These are phyloP conservation scores for Artemisia argyi DNA, from an alignment of 129 eudicot species.

Conservation along the genomic window DNA sequence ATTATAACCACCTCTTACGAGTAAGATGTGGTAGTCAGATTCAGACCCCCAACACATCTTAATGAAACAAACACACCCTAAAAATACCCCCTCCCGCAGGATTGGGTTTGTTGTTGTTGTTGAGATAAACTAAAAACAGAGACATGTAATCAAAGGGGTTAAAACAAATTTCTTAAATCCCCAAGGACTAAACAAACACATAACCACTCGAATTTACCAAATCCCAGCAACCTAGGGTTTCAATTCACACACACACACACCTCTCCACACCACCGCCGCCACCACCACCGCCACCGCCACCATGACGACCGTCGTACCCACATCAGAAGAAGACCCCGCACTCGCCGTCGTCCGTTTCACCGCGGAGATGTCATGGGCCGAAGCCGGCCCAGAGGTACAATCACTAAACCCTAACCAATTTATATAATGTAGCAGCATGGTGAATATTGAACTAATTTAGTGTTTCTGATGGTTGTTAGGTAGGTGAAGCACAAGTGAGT, in stretches of 20 bases:
- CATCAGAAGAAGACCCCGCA: slow-evolving; percentile 90
- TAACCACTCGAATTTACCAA: not conserved
- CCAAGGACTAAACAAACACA: slow-evolving; percentile 6
- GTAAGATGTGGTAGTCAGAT: too few species aligned
- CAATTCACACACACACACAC: not conserved
- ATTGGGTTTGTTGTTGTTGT: too few species aligned
- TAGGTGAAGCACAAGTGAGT: slow-evolving; percentile 53
- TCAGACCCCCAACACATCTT: too few species aligned
- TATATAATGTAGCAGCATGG: too few species aligned
- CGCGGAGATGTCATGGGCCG: slow-evolving; percentile 85
- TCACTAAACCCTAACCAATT: not conserved
- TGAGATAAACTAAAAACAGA: too few species aligned
- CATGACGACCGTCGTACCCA: slow-evolving; percentile 93
- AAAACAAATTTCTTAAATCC: not conserved
- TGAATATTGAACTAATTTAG: too few species aligned
- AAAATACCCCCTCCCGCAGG: too few species aligned
- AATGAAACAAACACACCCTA: too few species aligned
- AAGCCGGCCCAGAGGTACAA: slow-evolving; percentile 86
- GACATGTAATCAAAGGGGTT: not conserved
- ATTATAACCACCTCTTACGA: too few species aligned
- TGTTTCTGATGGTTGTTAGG: not conserved
- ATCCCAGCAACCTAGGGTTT: slow-evolving; percentile 38
- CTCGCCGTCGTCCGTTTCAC: slow-evolving; percentile 86
- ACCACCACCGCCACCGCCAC: not conserved
- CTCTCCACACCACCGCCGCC: not conserved